Evolutionary conservation across 306 rosid species (phyloP).

Genomic region (Purshia tridentata): DNA sequence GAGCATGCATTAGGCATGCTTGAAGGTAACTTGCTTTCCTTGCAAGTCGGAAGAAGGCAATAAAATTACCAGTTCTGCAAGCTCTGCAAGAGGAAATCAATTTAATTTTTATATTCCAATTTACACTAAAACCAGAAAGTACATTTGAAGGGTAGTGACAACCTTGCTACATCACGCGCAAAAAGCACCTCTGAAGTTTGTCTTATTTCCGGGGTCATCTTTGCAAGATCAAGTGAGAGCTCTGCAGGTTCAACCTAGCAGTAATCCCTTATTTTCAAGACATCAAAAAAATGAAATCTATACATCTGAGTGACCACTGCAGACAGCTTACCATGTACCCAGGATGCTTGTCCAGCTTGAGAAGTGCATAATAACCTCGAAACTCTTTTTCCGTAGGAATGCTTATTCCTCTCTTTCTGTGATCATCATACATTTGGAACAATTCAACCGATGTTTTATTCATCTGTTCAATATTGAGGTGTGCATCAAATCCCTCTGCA

Average conservation of each 20-base stretch:
- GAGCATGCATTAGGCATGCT: slow-evolving; percentile 99
- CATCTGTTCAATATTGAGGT: slow-evolving; percentile 99
- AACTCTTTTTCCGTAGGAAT: slow-evolving; percentile 81
- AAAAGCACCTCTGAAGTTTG: slow-evolving; percentile 87
- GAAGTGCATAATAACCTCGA: slow-evolving; percentile 98
- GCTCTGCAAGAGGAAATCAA: slow-evolving; percentile 64
- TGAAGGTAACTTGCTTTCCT: slow-evolving; percentile 95
- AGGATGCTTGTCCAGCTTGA: slow-evolving; percentile 98
- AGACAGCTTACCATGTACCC: slow-evolving; percentile 79
- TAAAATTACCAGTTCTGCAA: slow-evolving; percentile 83
- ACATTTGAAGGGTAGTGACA: slow-evolving; percentile 22
- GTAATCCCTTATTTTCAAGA: slow-evolving; percentile 39
- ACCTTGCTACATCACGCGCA: slow-evolving; percentile 97
- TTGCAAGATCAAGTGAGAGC: slow-evolving; percentile 98
- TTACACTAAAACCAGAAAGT: slow-evolving; percentile 15
- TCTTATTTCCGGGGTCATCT: slow-evolving; percentile 95
- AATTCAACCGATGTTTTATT: slow-evolving; percentile 95
- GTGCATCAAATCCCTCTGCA: slow-evolving; percentile 98
- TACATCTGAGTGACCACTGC: slow-evolving; percentile 28
- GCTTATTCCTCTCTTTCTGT: slow-evolving; percentile 83
- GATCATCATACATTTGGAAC: slow-evolving; percentile 96
- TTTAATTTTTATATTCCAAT: slow-evolving; percentile 30
- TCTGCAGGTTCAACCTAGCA: slow-evolving; percentile 98
- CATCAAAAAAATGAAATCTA: slow-evolving; percentile 32
- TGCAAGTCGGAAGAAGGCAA: slow-evolving; percentile 85